A percentile compares a stretch with the other conserved stretches of the same genome.
These are phyloP conservation scores for Hamamelis virginiana DNA, from an alignment of 164 flowering plant genomes.

Conservation along the genomic window DNA sequence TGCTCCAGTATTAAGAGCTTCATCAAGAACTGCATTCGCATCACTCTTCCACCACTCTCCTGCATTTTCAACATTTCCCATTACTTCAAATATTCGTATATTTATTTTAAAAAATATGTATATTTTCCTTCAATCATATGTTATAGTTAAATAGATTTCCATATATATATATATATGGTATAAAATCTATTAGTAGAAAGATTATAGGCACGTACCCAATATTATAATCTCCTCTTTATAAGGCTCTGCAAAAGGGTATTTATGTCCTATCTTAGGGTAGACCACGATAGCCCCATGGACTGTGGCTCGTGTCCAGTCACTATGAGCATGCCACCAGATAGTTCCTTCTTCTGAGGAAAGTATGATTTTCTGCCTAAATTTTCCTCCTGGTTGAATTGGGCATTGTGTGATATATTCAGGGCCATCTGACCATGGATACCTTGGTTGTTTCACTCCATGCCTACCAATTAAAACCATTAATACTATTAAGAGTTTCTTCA, in stretches of 20 bases:
- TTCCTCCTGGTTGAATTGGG: too few relatives aligned
- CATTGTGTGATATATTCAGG: constrained; percentile 36
- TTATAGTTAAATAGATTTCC: too few relatives aligned
- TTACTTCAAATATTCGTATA: too few relatives aligned
- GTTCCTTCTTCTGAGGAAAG: constrained; percentile 27
- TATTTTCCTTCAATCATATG: too few relatives aligned
- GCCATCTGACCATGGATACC: constrained; percentile 39
- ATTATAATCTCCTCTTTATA: constrained; percentile 19
- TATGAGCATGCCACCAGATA: too few relatives aligned
- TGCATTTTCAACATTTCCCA: constrained; percentile 16
- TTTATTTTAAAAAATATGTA: too few relatives aligned
- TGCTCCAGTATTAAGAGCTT: constrained; percentile 5
- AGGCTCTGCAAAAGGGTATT: constrained; percentile 27
- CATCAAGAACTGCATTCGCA: background rate
- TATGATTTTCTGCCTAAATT: too few relatives aligned
- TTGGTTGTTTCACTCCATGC: constrained; percentile 34
- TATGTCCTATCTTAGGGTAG: constrained; percentile 9
- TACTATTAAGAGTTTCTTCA: background rate
- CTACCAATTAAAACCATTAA: constrained; percentile 5
- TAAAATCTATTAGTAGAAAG: background rate
- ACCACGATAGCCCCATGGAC: too few relatives aligned
- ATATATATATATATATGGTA: too few relatives aligned
- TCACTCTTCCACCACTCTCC: too few relatives aligned
- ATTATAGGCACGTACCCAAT: constrained; percentile 10
- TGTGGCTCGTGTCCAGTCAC: too few relatives aligned